Evolutionary conservation across 2,329 filamentous ascomycete genomes (phyloP).

Genomic region (Neopestalotiopsis clavispora): DNA sequence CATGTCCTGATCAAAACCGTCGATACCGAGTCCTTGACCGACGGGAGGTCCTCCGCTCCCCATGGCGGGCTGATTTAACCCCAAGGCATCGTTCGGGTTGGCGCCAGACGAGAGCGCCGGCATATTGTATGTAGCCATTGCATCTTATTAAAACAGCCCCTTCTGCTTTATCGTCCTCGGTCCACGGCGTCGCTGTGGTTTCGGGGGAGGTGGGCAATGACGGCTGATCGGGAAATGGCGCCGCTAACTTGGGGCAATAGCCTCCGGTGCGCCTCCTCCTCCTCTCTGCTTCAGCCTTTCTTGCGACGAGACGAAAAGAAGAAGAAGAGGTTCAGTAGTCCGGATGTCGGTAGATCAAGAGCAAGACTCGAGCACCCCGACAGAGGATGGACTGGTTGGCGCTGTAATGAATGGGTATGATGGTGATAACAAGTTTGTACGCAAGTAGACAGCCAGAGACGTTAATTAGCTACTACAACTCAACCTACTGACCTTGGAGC

Average conservation of each 20-base stretch:
- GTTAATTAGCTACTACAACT: background rate
- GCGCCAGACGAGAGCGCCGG: conserved; percentile 51
- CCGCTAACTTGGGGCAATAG: background rate
- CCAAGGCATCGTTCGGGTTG: conserved; percentile 51
- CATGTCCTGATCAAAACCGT: conserved; percentile 57
- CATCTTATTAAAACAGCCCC: conserved; percentile 40
- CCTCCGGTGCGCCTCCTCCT: background rate
- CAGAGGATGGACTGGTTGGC: background rate
- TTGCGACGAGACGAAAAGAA: background rate
- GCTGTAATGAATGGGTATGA: background rate
- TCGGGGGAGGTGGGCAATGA: background rate
- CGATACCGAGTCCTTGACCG: conserved; percentile 46
- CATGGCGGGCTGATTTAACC: conserved; percentile 41
- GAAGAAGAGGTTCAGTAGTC: background rate
- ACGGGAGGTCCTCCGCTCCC: conserved; percentile 5
- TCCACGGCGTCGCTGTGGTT: background rate
- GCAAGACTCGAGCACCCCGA: background rate
- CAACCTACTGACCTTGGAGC: background rate
- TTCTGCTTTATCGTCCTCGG: background rate
- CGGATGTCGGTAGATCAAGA: background rate
- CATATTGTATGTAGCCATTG: conserved; percentile 62
- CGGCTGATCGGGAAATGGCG: background rate
- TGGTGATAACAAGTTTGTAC: background rate
- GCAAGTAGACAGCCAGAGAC: background rate
- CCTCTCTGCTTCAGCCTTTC: background rate